Base-by-base conservation (phyloP, 805 yeast species). In the Metschnikowia peoriensis region DNA sequence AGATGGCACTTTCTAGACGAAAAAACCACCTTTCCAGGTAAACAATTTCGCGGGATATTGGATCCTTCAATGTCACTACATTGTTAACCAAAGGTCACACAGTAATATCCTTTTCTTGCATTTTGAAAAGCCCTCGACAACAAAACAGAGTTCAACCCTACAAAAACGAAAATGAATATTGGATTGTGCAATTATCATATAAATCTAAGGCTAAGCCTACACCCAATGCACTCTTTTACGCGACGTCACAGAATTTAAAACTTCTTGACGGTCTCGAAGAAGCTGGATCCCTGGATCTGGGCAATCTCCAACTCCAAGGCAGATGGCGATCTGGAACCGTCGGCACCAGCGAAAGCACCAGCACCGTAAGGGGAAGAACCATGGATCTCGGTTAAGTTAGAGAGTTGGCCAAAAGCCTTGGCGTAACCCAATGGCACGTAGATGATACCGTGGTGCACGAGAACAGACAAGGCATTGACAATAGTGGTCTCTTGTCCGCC, bases 301-400 rank as follows among this genome's bases (percentile, higher is more conserved):
- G 61, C 60, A 41, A 60, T 56, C 58, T 58, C 59, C 63, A 58
- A 58, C 58, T 60, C 63, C 59, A 60, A 58, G n/a, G 53, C 51
- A 44, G 59, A 51, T 28, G 62, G 62, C 41, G 44, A 44, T 56
- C 63, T 60, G 38, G 63, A 58, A 15, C 63, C 63, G 42, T 58
- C 61, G 6, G 53, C 50, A 11, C 62, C 62, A 27, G 63, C 61
- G 38, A 58, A 58, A 28, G 59, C 34, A 15, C 63, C 63, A 7
- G 63, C 63, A 35, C 63, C 63, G 45, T 51, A 60, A 15, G 63
- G 62, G 38, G 63, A 60, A 14, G 54, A 38, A 6, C 63, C 63
- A 47, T 58, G 61, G 43, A 54, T 52, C 55, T 58, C 61, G 32
- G 47, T 48, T 59, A 58, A 45, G 55, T 54, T 56, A 46, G 59